These are phyloP conservation scores for Amaranthus palmeri DNA, from an alignment of 148 eudicot genomes.

Conservation along the genomic window DNA sequence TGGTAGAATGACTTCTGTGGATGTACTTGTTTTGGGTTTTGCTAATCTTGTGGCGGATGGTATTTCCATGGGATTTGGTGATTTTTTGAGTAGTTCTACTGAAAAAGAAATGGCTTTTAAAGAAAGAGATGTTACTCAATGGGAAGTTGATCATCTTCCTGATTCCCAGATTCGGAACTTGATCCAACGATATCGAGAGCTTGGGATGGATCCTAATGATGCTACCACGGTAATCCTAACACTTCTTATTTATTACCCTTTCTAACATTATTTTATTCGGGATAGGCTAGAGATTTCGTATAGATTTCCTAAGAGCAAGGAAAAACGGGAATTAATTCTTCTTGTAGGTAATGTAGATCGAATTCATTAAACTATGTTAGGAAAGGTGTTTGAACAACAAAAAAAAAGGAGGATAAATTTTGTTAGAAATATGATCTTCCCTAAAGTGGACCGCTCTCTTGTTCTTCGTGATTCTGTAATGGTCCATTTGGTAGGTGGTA, in stretches of 20 bases:
- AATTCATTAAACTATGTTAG: too few species aligned
- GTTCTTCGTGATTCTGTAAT: too few species aligned
- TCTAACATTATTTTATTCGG: too few species aligned
- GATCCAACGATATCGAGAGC: slow-evolving; percentile 31
- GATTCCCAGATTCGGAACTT: slow-evolving; percentile 26
- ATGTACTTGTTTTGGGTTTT: slow-evolving; percentile 59
- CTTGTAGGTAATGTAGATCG: too few species aligned
- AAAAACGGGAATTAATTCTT: too few species aligned
- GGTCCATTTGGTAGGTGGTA: too few species aligned
- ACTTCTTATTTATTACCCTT: neutral
- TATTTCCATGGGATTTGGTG: slow-evolving; percentile 76
- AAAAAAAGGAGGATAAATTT: too few species aligned
- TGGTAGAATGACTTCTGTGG: slow-evolving; percentile 53
- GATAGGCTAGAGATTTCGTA: too few species aligned
- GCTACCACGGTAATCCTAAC: slow-evolving; percentile 37
- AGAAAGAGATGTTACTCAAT: slow-evolving; percentile 44
- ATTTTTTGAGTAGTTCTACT: slow-evolving; percentile 55
- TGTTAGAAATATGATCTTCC: too few species aligned
- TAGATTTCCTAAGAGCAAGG: too few species aligned
- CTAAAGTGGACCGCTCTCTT: too few species aligned
- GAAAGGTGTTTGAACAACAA: too few species aligned
- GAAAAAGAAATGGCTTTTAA: slow-evolving; percentile 46
- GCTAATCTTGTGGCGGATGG: slow-evolving; percentile 69
- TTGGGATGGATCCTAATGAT: slow-evolving; percentile 53
- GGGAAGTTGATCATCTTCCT: slow-evolving; percentile 49